Evolutionary conservation across 148 eudicot genomes (phyloP).

Genomic region (Camellia lanceoleosa): DNA sequence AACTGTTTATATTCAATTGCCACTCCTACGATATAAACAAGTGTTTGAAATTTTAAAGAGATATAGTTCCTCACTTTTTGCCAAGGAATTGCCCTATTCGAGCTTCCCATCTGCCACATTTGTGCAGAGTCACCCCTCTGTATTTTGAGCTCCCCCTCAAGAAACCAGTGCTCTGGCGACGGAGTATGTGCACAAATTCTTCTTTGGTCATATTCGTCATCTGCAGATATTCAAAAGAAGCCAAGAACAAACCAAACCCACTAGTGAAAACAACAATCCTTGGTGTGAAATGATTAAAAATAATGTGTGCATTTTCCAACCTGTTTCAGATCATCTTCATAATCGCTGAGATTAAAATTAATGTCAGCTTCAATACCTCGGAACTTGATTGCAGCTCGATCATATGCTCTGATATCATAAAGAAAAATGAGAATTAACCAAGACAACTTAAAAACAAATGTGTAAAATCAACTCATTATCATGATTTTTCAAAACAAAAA

Average conservation of each 20-base stretch:
- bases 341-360: too few species aligned
- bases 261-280: background rate
- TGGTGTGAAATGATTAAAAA: background rate
- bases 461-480: too few species aligned
- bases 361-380: slow-evolving; percentile 68
- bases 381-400: slow-evolving; percentile 85
- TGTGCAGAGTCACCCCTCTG: too few species aligned
- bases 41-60: background rate
- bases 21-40: background rate
- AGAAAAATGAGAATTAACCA: background rate
- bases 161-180: too few species aligned
- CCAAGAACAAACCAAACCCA: background rate
- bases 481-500: too few species aligned
- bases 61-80: too few species aligned
- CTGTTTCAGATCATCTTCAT: slow-evolving; percentile 49
- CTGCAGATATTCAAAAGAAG: too few species aligned
- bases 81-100: too few species aligned
- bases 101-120: too few species aligned
- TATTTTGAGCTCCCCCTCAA: too few species aligned
- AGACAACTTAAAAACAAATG: background rate
- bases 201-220: too few species aligned
- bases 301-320: slow-evolving; percentile 22
- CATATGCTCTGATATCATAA: slow-evolving; percentile 62
- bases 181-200: too few species aligned
- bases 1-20: background rate